Percentiles rank a stretch among this genome's conserved stretches.
Evolutionary conservation across 148 eudicot genomes (phyloP).

Genomic region (Polygonum maritimum): DNA sequence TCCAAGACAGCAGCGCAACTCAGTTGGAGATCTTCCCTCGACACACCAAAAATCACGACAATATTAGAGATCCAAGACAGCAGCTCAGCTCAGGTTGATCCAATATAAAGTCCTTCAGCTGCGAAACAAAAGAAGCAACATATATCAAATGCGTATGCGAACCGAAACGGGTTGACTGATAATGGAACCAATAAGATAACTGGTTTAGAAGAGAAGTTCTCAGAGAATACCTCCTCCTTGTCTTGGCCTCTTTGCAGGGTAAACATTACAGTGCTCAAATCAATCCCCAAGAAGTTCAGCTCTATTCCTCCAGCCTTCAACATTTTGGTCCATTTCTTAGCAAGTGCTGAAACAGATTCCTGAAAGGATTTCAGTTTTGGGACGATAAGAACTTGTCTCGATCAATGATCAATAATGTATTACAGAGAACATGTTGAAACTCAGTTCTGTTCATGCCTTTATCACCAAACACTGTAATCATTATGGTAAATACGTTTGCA

Average conservation of each 20-base stretch:
- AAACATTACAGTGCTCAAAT: slow-evolving; percentile 74
- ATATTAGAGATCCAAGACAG: too few relatives aligned
- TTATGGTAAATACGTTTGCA: neutral
- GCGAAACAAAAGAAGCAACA: neutral
- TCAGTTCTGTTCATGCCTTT: too few relatives aligned
- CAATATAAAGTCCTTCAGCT: slow-evolving; percentile 73
- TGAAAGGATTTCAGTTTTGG: slow-evolving; percentile 21
- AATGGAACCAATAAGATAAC: too few relatives aligned
- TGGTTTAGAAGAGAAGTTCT: too few relatives aligned
- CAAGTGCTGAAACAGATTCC: slow-evolving; percentile 61
- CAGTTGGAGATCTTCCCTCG: too few relatives aligned
- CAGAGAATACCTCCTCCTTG: slow-evolving; percentile 49
- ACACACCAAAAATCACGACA: too few relatives aligned
- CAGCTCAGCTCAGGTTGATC: slow-evolving; percentile 73
- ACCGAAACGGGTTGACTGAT: neutral
- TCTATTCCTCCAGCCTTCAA: slow-evolving; percentile 70
- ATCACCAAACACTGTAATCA: neutral
- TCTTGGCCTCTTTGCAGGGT: slow-evolving; percentile 74
- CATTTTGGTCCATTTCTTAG: slow-evolving; percentile 75
- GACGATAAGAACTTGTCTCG: too few relatives aligned
- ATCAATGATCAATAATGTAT: neutral
- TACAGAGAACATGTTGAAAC: too few relatives aligned
- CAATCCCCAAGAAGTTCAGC: slow-evolving; percentile 64
- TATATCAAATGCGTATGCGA: neutral
- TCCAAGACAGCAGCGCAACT: too few relatives aligned